Evolutionary conservation across 2,329 filamentous ascomycete genomes (phyloP).

Genomic region (Hypocrella siamensis): DNA sequence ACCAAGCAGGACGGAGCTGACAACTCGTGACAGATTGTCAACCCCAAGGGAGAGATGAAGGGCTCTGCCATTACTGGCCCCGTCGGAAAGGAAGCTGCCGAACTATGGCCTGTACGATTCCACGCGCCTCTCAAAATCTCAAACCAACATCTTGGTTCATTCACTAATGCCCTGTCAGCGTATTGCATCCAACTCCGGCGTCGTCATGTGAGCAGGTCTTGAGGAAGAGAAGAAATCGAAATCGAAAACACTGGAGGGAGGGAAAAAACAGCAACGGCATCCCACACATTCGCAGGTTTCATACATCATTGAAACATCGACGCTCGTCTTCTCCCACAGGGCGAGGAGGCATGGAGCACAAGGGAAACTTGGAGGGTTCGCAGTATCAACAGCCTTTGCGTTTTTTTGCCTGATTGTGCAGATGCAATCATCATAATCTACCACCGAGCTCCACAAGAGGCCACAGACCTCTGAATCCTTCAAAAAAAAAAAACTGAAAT

Average conservation of each 20-base stretch:
- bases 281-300: no score
- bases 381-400: no score
- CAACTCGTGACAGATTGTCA: conserved; percentile 61
- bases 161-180: conserved; percentile 35
- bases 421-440: no score
- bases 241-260: conserved; percentile 1
- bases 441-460: no score
- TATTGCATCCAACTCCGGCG: conserved; percentile 99
- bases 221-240: not conserved
- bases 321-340: no score
- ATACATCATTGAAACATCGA: no score
- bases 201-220: conserved; percentile 81
- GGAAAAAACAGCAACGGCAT: conserved; percentile 2
- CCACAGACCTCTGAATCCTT: no score
- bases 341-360: no score
- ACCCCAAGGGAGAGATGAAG: conserved; percentile 99
- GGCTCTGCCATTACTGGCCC: conserved; percentile 97
- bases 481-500: no score
- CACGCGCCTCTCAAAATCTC: not conserved
- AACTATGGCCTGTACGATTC: conserved; percentile 93
- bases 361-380: no score
- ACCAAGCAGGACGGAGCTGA: conserved; percentile 1
- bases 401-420: no score
- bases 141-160: not conserved
- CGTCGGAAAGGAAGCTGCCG: conserved; percentile 98